phyloP scores from a whole-genome alignment of 768 basidiomycete species.

The Thelephora ganbajun region DNA sequence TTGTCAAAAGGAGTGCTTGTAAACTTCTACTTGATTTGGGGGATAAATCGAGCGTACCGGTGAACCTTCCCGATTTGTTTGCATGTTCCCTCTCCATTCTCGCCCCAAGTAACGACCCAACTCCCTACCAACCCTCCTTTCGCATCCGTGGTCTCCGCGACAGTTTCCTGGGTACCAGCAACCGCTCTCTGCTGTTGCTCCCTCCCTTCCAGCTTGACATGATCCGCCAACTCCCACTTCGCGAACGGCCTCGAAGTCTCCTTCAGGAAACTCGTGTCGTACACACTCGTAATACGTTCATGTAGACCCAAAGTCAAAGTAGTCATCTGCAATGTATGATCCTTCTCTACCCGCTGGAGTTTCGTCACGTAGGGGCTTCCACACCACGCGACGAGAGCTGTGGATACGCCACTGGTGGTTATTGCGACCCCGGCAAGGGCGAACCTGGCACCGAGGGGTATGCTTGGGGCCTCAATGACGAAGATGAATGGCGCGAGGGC shows the following conservation, averaged over 20 bases:
- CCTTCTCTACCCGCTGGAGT: conserved; percentile 36
- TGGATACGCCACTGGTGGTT: conserved; percentile 60
- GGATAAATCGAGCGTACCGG: conserved; percentile 32
- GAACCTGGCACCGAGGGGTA: conserved; percentile 55
- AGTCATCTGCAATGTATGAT: conserved; percentile 49
- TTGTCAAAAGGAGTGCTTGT: neutral
- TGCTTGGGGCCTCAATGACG: conserved; percentile 53
- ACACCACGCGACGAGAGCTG: conserved; percentile 58
- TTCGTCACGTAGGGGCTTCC: conserved; percentile 62
- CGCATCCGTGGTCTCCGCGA: conserved; percentile 59
- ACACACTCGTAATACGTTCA: conserved; percentile 54
- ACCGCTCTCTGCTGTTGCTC: conserved; percentile 23
- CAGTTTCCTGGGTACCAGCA: conserved; percentile 50
- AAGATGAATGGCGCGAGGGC: conserved; percentile 72
- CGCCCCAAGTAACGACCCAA: conserved; percentile 70
- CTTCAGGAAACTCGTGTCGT: conserved; percentile 59
- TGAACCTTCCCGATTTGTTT: conserved; percentile 46
- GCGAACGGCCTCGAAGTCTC: conserved; percentile 59
- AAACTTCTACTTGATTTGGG: neutral
- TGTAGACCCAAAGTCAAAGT: conserved; percentile 49
- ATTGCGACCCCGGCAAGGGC: conserved; percentile 59
- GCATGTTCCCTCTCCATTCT: conserved; percentile 50
- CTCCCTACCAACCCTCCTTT: conserved; percentile 51
- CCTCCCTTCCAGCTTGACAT: conserved; percentile 29
- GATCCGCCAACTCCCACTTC: conserved; percentile 62